Base-by-base conservation (phyloP, 2,329 filamentous ascomycete genomes). In the Alternaria arborescens region DNA sequence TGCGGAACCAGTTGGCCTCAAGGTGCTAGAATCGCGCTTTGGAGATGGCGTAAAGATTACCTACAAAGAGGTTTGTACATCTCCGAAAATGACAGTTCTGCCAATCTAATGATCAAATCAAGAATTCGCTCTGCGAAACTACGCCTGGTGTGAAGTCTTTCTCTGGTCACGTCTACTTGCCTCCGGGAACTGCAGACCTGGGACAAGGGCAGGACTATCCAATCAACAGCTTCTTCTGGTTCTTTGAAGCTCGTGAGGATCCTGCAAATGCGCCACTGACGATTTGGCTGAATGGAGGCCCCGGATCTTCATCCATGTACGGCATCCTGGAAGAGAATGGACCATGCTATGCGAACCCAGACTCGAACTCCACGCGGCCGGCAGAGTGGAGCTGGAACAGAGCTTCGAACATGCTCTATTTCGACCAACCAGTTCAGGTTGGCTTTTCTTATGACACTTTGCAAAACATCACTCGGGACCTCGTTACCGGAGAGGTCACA, bases 361-460 rank as follows among this genome's bases (percentile, higher is more conserved):
- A 64, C 38, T 60, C 62, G 0, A 67, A 65, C 20, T 58, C 47
- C 4, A 65, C 54, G 1, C 48, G 60, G 8, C 56, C 59, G n/a
- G 56, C 46, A 18, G 64, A 51, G n/a, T 67, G 55, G 62, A 67
- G 62, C 53, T 67, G 62, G 58, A 71, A 71, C n/a, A 16, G 42
- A 12, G 40, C 34, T 47, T 76, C 76, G 26, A 81, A 81, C 54
- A 77, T 81, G 71, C 82, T 91, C n/a, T 91, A 87, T 74, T 82
- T 91, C 57, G 87, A 90, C 63, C 87, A 90, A 74, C 89, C 85
- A 0, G 82, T 80, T 3, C 82, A 85, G 48, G 83, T 85, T 38
- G 86, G 86, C 8, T 86, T 87, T 72, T 85, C 83, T 2, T 87
- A 87, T 42, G 64, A 72, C 22, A 64, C 65, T 3, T 54, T 68